These are phyloP conservation scores for Colletotrichum truncatum DNA, from an alignment of 2,329 filamentous ascomycete genomes.

Conservation along the genomic window DNA sequence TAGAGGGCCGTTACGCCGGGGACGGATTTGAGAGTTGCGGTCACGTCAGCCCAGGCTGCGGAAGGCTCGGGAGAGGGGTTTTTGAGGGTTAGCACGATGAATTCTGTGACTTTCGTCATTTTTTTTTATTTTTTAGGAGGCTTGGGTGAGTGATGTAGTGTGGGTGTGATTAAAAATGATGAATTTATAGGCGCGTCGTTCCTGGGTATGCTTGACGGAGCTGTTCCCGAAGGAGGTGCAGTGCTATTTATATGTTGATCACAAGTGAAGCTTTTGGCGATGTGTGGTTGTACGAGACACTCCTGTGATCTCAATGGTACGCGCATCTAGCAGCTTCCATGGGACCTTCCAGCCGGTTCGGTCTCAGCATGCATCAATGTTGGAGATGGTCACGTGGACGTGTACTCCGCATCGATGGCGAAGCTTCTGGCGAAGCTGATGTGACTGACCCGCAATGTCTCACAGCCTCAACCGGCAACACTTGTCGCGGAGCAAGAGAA, in stretches of 20 bases:
- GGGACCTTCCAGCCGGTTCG: not conserved
- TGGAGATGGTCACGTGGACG: slow-evolving; percentile 19
- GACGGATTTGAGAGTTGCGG: slow-evolving; percentile 31
- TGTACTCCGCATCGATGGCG: slow-evolving; percentile 20
- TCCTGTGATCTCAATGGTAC: not conserved
- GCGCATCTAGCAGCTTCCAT: slow-evolving; percentile 7
- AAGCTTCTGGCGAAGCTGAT: slow-evolving; percentile 22
- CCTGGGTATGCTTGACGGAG: too few relatives aligned
- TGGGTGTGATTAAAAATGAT: too few relatives aligned
- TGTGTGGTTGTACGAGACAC: not conserved
- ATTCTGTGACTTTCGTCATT: slow-evolving; percentile 29
- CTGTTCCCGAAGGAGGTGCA: not conserved
- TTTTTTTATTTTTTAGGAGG: not conserved
- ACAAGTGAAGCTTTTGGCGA: slow-evolving; percentile 3
- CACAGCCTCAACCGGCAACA: not conserved
- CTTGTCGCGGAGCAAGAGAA: not conserved
- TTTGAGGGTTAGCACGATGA: slow-evolving; percentile 25
- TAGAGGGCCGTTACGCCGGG: slow-evolving; percentile 44
- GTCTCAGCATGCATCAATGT: not conserved
- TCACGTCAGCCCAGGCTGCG: slow-evolving; percentile 23
- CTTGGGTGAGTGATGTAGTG: not conserved
- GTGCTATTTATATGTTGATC: not conserved
- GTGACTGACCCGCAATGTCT: slow-evolving; percentile 2
- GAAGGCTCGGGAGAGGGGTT: slow-evolving; percentile 14
- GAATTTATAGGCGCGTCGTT: too few relatives aligned